Base-by-base conservation (phyloP, 306 rosid genomes). In the Sphenostylis stenocarpa region DNA sequence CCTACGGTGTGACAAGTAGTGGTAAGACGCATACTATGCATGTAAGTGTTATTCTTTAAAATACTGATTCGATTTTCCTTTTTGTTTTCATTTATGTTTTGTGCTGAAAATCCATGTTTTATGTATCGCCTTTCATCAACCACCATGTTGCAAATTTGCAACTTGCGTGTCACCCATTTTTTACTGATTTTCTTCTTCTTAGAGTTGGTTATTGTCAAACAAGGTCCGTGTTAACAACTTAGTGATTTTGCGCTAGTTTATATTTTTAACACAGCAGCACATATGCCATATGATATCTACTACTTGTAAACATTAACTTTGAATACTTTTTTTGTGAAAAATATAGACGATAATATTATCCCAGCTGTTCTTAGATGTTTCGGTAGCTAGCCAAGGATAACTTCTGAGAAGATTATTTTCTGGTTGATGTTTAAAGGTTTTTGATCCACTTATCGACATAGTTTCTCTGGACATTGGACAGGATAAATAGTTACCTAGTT, bases 1-100 rank as follows among this genome's bases (percentile, higher is more conserved):
- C 98, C 49, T 96, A 96, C 66, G 99, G 99, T 72, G 99, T 93
- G 84, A 96, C 98, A 8, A 96, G 99, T 78, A 96, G 99, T 81
- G 99, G 99, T 53, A 96, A 96, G 87, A 96, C 99, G 4, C 99
- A 96, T 87, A 96, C 99, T 64, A 96, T 96, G 99, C 99, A 96
- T 82, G 99, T 96, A 88, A 87, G 97, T 86, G 79, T 68, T 79
- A 19, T 55, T 41, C 64, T 84, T 58, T 45, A 20, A 44, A 62
- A 28, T 58, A 26, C 43, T 56, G 9, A 52, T 49, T 66, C 56
- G n/a, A 47, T 49, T 66, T 70, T 13, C 38, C 31, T 80, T n/a
- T 44, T 12, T 66, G 78, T 34, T 60, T 72, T 60, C 21, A 10
- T 71, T 78, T 69, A 57, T 34, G 20, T 44, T 55, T 51, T 72